Percentiles rank a stretch among this genome's conserved stretches.
Conservation (phyloP, 108 stramenopile species). For the Craspedostauros australis region DNA sequence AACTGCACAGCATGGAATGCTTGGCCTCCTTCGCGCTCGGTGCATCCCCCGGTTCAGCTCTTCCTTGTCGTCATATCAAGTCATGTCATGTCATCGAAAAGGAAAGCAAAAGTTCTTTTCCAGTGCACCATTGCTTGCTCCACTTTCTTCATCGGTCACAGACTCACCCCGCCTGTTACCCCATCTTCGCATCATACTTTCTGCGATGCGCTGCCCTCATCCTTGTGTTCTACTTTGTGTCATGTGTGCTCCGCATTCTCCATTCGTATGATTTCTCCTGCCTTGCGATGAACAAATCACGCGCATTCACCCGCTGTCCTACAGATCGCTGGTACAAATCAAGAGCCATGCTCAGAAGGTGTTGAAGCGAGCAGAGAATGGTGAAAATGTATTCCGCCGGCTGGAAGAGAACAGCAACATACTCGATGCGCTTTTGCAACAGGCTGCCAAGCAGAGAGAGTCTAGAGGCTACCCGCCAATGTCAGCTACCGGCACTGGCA, state of each 20-base stretch:
- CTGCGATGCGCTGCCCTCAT: not conserved
- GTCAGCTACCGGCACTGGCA: not conserved
- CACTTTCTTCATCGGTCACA: no score
- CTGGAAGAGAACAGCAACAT: slow-evolving; percentile 33
- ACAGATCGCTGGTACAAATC: slow-evolving; percentile 51
- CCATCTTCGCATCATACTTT: not conserved
- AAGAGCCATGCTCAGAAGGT: slow-evolving; percentile 64
- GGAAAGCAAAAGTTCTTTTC: no score
- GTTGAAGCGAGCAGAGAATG: slow-evolving; percentile 37
- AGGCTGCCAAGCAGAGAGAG: slow-evolving; percentile 23
- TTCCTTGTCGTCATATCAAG: no score
- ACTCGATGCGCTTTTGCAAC: slow-evolving; percentile 25
- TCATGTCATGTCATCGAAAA: no score
- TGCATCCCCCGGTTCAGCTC: no score
- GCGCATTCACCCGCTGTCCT: not conserved
- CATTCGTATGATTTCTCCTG: no score
- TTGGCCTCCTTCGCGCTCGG: not conserved
- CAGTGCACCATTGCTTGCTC: no score
- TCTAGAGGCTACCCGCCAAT: not conserved
- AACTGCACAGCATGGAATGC: not conserved
- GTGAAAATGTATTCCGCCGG: slow-evolving; percentile 44
- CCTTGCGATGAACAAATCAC: not conserved
- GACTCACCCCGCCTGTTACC: not conserved
- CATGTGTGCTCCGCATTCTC: no score
- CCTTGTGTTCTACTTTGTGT: slow-evolving; percentile 2